phyloP scores from a whole-genome alignment of 352 stramenopile species.

The Thalassiosira sp. region DNA sequence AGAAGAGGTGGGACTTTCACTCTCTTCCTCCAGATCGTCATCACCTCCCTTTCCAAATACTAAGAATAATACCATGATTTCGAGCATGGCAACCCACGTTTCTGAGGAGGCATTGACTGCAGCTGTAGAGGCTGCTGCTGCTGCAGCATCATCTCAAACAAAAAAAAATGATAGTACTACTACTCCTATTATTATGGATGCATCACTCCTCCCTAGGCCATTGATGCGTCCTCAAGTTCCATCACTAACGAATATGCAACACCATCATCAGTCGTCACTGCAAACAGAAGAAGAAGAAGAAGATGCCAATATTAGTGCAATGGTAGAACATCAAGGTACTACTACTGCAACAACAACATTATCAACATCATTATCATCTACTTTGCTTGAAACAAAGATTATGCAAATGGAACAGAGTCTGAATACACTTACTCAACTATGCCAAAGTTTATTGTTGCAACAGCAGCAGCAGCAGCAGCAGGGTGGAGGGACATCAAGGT shows the following conservation, averaged over 20 bases:
- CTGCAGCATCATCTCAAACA: too few relatives aligned
- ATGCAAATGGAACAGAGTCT: neutral
- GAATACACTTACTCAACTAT: neutral
- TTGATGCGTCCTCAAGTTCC: slow-evolving; percentile 71
- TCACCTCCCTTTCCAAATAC: neutral
- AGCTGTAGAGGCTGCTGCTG: slow-evolving; percentile 8
- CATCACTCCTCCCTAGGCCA: slow-evolving; percentile 22
- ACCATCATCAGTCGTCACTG: too few relatives aligned
- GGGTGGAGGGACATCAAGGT: too few relatives aligned
- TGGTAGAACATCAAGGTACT: too few relatives aligned
- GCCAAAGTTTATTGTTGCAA: neutral
- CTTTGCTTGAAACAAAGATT: neutral
- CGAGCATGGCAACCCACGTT: neutral
- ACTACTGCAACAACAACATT: slow-evolving; percentile 99
- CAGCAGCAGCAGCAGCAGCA: slow-evolving; percentile 3
- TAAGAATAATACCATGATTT: neutral
- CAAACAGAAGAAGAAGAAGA: too few relatives aligned
- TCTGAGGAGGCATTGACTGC: neutral
- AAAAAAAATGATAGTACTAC: too few relatives aligned
- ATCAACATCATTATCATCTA: slow-evolving; percentile 66
- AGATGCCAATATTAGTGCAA: slow-evolving; percentile 90
- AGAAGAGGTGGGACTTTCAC: neutral
- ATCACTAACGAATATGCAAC: slow-evolving; percentile 64
- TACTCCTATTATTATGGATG: slow-evolving; percentile 23
- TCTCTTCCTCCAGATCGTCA: neutral